Percentiles rank a stretch among this genome's conserved stretches.
Conservation (phyloP, 2,329 filamentous ascomycete species). For the Colletotrichum plurivorum region DNA sequence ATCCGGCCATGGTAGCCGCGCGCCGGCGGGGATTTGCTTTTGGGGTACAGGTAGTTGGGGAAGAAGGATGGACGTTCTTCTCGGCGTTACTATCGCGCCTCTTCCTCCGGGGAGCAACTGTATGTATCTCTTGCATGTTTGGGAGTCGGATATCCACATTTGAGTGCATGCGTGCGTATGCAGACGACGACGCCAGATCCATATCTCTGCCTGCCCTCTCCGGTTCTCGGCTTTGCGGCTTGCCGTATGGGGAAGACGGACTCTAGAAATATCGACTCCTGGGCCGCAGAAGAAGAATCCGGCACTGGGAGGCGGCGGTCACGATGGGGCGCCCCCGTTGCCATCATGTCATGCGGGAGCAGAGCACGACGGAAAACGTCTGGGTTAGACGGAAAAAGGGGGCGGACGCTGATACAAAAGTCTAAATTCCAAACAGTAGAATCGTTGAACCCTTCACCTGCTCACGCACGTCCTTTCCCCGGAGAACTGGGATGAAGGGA, state of each 20-base stretch:
- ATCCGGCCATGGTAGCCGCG: conserved; percentile 22
- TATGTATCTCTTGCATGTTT: not conserved
- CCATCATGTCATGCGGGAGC: not conserved
- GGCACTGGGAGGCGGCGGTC: not conserved
- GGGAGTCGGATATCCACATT: conserved; percentile 14
- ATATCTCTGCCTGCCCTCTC: not conserved
- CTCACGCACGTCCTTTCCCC: not conserved
- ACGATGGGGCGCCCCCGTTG: not conserved
- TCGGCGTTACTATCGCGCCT: conserved; percentile 2
- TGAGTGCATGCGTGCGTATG: conserved; percentile 12
- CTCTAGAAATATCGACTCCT: conserved; percentile 10
- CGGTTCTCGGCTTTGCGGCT: conserved; percentile 8
- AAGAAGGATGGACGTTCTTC: not conserved
- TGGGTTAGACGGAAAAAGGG: conserved; percentile 26
- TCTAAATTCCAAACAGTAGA: conserved; percentile 16
- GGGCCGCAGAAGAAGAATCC: conserved; percentile 3
- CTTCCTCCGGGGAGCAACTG: too few species aligned
- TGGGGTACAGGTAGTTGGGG: conserved; percentile 33
- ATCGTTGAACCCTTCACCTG: not conserved
- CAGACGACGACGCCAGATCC: not conserved
- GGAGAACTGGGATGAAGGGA: conserved; percentile 11
- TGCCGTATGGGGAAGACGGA: conserved; percentile 17
- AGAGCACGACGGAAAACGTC: not conserved
- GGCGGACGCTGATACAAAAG: conserved; percentile 22
- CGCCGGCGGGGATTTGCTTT: conserved; percentile 3